Evolutionary conservation across 495 filamentous ascomycete genomes (phyloP), one percentile per base, ranked within the genome.

Genomic region (Barbatosphaeria neglecta): DNA sequence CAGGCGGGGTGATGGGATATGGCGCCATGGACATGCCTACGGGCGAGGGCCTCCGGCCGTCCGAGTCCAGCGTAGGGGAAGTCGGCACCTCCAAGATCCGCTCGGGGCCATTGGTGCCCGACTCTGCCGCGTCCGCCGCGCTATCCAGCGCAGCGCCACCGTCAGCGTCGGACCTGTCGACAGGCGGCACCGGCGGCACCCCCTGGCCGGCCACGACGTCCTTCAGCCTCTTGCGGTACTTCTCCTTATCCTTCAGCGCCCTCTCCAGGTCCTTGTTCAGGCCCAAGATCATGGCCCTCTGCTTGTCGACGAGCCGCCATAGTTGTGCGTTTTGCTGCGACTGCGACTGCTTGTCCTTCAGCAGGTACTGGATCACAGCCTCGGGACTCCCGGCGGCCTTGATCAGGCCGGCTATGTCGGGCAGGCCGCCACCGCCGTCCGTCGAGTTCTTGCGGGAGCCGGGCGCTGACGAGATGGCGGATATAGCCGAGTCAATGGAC

Each of bases 241-340:
- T 81, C 39, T 97, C 92, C 62, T 96, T 97, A 52, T 96, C 92
- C 59, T 94, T 94, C 55, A 95, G 61, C 3, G 90, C 82, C 41
- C 85, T 80, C 62, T 96, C 90, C 20, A 98, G 72, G 57, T 98
- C 92, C 63, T 92, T 93, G 55, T 97, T 96, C 31, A 98, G 70
- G 1, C 92, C 93, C 22, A 95, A 56, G 27, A 98, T 89, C 74
- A 98, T 85, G 0, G 88, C 81, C 41, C 92, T 76, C 64, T 98
- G 92, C 63, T 98, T 97, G 61, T 97, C 89, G 22, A 98, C 89
- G 41, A 98, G 66, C 44, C 86, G 81, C 92, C 92, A 98, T 49
- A 98, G 65, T 62, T 97, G 90, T 15, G 83, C 72, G 61, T 97
- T 97, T 53, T 95, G 92, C 47, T 87, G 81, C 6, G 86, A 76